Base-by-base conservation (phyloP, 2,329 filamentous ascomycete genomes). In the Fusarium sp. region DNA sequence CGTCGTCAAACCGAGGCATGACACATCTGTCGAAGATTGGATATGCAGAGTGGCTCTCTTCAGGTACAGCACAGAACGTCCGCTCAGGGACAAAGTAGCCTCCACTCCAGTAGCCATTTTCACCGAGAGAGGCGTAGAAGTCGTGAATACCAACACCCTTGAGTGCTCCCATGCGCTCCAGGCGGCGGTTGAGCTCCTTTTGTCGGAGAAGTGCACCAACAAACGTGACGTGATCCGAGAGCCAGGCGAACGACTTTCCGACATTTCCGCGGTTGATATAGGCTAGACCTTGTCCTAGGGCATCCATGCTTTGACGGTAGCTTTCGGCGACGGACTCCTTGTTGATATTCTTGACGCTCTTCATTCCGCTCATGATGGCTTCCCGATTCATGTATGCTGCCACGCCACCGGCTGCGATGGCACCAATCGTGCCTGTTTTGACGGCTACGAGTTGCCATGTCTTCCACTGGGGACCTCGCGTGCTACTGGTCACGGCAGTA, bases 181-280 rank as follows among this genome's bases (percentile, higher is more conserved):
- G 82, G 17, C 94, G 86, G 43, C 87, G 85, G 57, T 86, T 88
- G 64, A 97, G 81, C 73, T 96, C 92, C 34, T 91, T 89, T 17
- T 89, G 88, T 54, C 92, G 90, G 69, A 94, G 86, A 3, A 97
- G 84, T 45, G 92, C 91, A 0, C 93, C 93, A 2, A 97, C 91
- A 73, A 97, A 97, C 36, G 93, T 92, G 52, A 97, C 88, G 78
- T 97, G 94, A 17, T 91, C 92, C 0, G 91, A 89, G 6, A 94
- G 88, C 90, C 93, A 97, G 19, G 85, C 87, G 70, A 93, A 91
- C 2, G 93, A 92, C 56, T 89, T 86, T 4, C 89, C 89, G 3
- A 88, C 85, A 42, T 85, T 88, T 15, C 86, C 85, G 8, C 85
- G 81, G 74, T 87, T 88, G 75, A 88, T 82, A 67, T 88, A 88